Evolutionary conservation across 257 asterid genomes (phyloP), one percentile per base, ranked within the genome.

Genomic region (Galeopsis tetrahit): DNA sequence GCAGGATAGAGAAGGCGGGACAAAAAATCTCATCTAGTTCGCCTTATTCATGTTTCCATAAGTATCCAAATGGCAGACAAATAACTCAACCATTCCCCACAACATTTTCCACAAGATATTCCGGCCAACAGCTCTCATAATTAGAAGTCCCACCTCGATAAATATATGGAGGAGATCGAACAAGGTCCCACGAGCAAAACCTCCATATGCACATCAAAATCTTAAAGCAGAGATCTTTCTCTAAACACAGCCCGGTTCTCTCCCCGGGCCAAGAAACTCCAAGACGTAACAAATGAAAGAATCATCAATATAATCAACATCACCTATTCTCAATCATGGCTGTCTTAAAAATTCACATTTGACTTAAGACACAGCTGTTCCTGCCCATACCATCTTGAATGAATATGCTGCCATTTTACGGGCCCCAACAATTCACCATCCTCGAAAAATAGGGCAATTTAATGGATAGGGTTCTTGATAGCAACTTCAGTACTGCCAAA

Each of bases 21-120:
- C 56, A 14, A 2, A n/a, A 49, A 49, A 49, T 57, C 14, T 9
- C 63, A 15, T 15, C 61, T n/a, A 51, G 10, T 55, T 31, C 3
- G 35, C 15, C 39, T 31, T 33, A 8, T 15, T 39, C 66, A 44
- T 8, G 36, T 63, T 14, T 74, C 71, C 66, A 60, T 7, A 65
- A 62, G 63, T 55, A 53, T 70, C 68, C 78, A 69, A 64, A 79
- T 88, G 89, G 86, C 81, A 82, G 93, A 85, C 90, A 82, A 86
- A 74, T 62, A 15, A 68, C 81, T 72, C 84, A 49, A 35, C 21
- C 77, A 58, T 70, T 73, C 61, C 85, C 89, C 85, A 77, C 84
- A 34, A 43, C 73, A 56, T 70, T 48, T 77, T 60, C 59, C 34
- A 43, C 1, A 75, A 58, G 76, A 11, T 68, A 34, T 83, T 67